A percentile compares a stretch with the other conserved stretches of the same genome.
Evolutionary conservation across 2,329 filamentous ascomycete genomes (phyloP).

Genomic region (Calonectria hawksworthii): DNA sequence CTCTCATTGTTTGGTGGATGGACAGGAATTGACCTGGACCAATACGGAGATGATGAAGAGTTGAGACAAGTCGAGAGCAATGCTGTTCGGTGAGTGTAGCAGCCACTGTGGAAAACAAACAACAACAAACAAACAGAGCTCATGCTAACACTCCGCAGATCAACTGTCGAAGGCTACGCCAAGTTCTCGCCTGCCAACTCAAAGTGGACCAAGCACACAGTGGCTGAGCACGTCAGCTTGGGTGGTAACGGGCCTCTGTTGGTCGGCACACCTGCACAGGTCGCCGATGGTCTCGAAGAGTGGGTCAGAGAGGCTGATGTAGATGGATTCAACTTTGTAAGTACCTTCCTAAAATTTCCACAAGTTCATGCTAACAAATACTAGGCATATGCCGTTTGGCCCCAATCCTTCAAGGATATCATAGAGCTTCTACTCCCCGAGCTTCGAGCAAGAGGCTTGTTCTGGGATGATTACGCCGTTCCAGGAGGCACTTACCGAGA

Average conservation of each 20-base stretch:
- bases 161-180: constrained; percentile 68
- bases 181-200: constrained; percentile 69
- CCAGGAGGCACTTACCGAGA: constrained; percentile 72
- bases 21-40: constrained; percentile 71
- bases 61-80: constrained; percentile 73
- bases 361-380: not conserved
- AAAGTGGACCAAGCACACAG: constrained; percentile 80
- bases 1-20: constrained; percentile 80
- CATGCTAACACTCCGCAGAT: constrained; percentile 49
- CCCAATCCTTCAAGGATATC: constrained; percentile 77
- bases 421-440: constrained; percentile 76
- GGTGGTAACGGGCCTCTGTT: constrained; percentile 76
- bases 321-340: constrained; percentile 81
- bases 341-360: constrained; percentile 36
- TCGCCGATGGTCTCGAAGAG: constrained; percentile 76
- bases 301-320: constrained; percentile 80
- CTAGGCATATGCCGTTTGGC: constrained; percentile 75
- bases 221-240: constrained; percentile 77
- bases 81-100: constrained; percentile 61
- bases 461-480: constrained; percentile 68
- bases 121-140: no score
- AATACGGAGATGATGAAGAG: constrained; percentile 76
- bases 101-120: no score
- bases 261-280: constrained; percentile 74
- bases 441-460: constrained; percentile 69